Percentiles rank a stretch among this genome's conserved stretches.
Evolutionary conservation across 169 alveolate genomes (phyloP).

Genomic region (Blepharisma undulans): DNA sequence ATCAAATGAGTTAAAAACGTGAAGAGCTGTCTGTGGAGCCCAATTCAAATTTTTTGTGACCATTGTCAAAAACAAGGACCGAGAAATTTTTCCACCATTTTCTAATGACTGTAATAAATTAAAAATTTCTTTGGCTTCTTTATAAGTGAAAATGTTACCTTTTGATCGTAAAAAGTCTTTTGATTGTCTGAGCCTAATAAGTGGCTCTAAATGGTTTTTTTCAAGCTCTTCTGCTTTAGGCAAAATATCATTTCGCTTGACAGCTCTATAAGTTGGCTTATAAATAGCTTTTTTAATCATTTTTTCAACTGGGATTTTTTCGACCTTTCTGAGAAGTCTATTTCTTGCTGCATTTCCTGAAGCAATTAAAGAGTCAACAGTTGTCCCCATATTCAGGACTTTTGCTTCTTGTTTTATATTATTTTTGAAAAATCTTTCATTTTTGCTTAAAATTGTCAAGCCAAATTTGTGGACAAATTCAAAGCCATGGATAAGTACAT

Average conservation of each 20-base stretch:
- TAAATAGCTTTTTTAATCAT: neutral
- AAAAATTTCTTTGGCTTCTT: neutral
- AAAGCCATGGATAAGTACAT: neutral
- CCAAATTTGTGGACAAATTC: neutral
- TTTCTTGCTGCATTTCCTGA: slow-evolving; percentile 2
- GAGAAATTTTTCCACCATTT: neutral
- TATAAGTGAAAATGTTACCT: neutral
- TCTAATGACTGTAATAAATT: neutral
- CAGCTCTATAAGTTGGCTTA: neutral
- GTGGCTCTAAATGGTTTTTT: neutral
- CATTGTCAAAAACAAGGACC: neutral
- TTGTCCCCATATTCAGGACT: neutral
- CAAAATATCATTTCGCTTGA: neutral
- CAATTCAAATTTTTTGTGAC: neutral
- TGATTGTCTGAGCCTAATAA: neutral
- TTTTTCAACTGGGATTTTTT: neutral
- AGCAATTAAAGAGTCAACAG: slow-evolving; percentile 9
- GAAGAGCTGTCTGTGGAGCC: neutral
- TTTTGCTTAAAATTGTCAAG: neutral
- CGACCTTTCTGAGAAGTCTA: neutral
- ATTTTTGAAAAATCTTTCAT: neutral
- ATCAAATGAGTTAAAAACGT: neutral
- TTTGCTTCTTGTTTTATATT: neutral
- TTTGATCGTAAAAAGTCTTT: neutral
- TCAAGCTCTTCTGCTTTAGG: neutral